Evolutionary conservation across 495 filamentous ascomycete species (phyloP), one percentile per base, ranked within the genome.

Genomic region (Podospora tetraspora): DNA sequence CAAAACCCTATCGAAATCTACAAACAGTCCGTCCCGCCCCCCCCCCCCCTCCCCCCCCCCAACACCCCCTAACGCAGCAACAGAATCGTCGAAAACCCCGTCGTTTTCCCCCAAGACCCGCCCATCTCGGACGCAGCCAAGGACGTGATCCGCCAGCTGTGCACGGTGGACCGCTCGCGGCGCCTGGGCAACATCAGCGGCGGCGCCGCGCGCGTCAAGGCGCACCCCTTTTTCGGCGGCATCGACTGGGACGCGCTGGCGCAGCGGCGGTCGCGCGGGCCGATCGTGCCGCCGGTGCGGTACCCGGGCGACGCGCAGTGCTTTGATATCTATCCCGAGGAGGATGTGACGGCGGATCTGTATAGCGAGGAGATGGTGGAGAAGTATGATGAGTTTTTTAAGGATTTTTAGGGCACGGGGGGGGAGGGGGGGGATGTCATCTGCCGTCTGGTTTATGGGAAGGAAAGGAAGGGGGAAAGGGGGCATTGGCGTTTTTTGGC

Each of bases 1-100:
- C 88, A 92, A 63, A 97, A 95, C 72, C 93, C 94, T 0, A 95
- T 97, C 74, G 93, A 95, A 74, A 97, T 97, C 66, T 98, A 98
- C 80, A 94, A 97, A 79, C 89, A 92, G 86, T 90, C 68, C 72
- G 85, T 71, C 8, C 11, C 2, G 78, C 82, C 43, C 32, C 68
- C 37, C 10, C 11, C 2, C 78, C 82, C 43, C 32, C 68, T 32
- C 10, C 13, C 21, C 67, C 34, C 61, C 58, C 60, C 63, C 70
- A 21, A 58, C 52, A 64, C 30, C 61, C 61, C n/a, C 27, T 43
- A 71, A 52, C 22, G 64, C 65, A 37, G 8, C 32, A 25, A 16
- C 69, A 91, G 89, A 74, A 94, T 93, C 69, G 87, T 92, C 29
- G 87, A 90, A 72, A 89, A 90, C 69, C 89, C 87, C 30, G 84